phyloP scores from a whole-genome alignment of 768 basidiomycete species.

The Boletus rex-veris region DNA sequence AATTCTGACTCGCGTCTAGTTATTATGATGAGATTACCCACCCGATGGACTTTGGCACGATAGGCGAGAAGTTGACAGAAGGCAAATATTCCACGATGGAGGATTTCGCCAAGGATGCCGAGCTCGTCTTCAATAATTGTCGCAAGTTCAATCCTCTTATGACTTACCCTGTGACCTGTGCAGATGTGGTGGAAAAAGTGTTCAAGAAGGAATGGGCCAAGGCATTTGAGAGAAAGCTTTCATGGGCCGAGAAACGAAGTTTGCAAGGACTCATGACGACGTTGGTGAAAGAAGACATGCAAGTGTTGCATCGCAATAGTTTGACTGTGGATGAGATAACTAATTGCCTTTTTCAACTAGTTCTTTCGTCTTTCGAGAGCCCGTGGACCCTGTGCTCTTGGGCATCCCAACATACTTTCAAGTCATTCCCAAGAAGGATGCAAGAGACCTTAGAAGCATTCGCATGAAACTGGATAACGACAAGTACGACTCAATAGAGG shows the following conservation, averaged over 20 bases:
- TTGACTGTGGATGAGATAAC: background rate
- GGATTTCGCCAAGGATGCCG: constrained; percentile 73
- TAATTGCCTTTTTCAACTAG: constrained; percentile 33
- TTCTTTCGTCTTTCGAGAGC: constrained; percentile 74
- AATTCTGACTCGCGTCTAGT: constrained; percentile 37
- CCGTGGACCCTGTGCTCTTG: constrained; percentile 83
- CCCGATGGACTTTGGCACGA: constrained; percentile 94
- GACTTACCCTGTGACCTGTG: constrained; percentile 70
- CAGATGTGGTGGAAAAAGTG: constrained; percentile 66
- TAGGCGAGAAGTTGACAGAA: constrained; percentile 60
- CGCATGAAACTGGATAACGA: constrained; percentile 76
- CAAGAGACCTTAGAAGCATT: constrained; percentile 83
- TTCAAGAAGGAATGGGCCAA: constrained; percentile 90
- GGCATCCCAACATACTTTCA: constrained; percentile 88
- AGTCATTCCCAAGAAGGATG: constrained; percentile 78
- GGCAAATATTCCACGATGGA: constrained; percentile 78
- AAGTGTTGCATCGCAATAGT: constrained; percentile 22
- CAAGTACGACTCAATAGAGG: constrained; percentile 74
- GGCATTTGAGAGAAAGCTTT: constrained; percentile 65
- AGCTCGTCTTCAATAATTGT: constrained; percentile 86
- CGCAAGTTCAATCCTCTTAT: constrained; percentile 86
- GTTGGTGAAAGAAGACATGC: constrained; percentile 67
- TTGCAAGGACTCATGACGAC: constrained; percentile 67
- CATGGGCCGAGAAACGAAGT: constrained; percentile 75
- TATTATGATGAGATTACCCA: constrained; percentile 88